These are phyloP conservation scores for Bertia moriformis DNA, from an alignment of 2,329 filamentous ascomycete species.

Conservation along the genomic window DNA sequence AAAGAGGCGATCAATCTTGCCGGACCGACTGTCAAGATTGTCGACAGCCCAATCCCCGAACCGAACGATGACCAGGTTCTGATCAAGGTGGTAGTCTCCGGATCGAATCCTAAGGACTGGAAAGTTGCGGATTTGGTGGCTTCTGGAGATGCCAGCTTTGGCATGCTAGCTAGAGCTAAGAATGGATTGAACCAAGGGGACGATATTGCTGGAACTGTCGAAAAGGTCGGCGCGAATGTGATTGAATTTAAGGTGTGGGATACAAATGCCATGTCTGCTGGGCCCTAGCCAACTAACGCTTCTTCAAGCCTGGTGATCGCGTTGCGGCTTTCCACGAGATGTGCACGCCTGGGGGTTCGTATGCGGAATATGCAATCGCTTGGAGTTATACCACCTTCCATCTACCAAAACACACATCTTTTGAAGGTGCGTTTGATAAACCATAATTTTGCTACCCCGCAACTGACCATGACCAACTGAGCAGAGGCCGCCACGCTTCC, in stretches of 20 bases:
- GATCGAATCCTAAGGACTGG: conserved; percentile 30
- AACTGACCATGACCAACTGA: background rate
- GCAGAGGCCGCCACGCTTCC: conserved; percentile 39
- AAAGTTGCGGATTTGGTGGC: conserved; percentile 7
- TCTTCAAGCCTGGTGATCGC: conserved; percentile 26
- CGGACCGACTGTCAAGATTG: conserved; percentile 17
- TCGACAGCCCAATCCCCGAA: conserved; percentile 22
- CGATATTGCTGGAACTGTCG: conserved; percentile 38
- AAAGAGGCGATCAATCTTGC: background rate
- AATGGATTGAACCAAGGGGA: conserved; percentile 27
- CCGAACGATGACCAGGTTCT: conserved; percentile 21
- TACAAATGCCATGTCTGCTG: no score
- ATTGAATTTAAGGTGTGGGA: conserved; percentile 44
- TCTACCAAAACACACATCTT: conserved; percentile 28
- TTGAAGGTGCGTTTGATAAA: conserved; percentile 24
- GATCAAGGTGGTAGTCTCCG: conserved; percentile 25
- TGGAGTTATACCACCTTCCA: conserved; percentile 40
- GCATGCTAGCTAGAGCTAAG: background rate
- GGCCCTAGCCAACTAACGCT: no score
- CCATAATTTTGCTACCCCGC: background rate
- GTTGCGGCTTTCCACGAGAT: conserved; percentile 37
- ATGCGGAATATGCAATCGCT: conserved; percentile 45
- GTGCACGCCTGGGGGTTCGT: conserved; percentile 31
- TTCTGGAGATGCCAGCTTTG: background rate
- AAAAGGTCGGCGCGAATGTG: conserved; percentile 36